A percentile compares a stretch with the other conserved stretches of the same genome.
phyloP scores from a whole-genome alignment of 192 early-diverging fungal genomes.

The Coemansia sp. region DNA sequence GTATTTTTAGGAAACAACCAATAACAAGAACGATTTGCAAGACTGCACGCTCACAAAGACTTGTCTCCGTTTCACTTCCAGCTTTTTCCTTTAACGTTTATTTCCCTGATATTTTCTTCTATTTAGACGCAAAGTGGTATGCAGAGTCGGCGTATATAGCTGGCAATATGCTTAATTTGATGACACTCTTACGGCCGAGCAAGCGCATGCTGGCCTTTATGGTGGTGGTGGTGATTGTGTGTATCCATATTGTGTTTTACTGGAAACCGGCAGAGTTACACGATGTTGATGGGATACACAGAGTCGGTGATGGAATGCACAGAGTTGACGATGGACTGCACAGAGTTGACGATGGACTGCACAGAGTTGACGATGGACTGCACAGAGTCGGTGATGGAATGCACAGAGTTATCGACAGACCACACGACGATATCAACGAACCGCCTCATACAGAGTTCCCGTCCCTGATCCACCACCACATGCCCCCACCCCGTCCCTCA shows the following conservation, averaged over 20 bases:
- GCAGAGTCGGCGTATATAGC: background rate
- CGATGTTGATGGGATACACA: background rate
- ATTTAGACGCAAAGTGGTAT: too few relatives aligned
- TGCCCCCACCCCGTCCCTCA: background rate
- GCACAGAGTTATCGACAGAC: background rate
- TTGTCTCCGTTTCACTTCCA: too few relatives aligned
- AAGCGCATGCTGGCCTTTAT: background rate
- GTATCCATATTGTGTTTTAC: background rate
- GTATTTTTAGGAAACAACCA: too few relatives aligned
- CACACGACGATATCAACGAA: background rate
- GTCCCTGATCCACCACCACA: background rate
- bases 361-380: background rate
- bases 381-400: background rate
- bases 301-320: background rate
- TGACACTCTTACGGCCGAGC: background rate
- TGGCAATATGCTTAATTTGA: background rate
- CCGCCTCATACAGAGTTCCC: background rate
- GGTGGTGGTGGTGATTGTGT: background rate
- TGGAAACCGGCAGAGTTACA: background rate
- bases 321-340: background rate
- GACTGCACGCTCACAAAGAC: too few relatives aligned
- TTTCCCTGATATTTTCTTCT: too few relatives aligned
- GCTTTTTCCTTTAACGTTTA: too few relatives aligned
- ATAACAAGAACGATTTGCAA: too few relatives aligned
- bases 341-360: background rate